Evolutionary conservation across 208 protist genomes (phyloP), one percentile per base, ranked within the genome.

Genomic region (Phytomonas sp.): DNA sequence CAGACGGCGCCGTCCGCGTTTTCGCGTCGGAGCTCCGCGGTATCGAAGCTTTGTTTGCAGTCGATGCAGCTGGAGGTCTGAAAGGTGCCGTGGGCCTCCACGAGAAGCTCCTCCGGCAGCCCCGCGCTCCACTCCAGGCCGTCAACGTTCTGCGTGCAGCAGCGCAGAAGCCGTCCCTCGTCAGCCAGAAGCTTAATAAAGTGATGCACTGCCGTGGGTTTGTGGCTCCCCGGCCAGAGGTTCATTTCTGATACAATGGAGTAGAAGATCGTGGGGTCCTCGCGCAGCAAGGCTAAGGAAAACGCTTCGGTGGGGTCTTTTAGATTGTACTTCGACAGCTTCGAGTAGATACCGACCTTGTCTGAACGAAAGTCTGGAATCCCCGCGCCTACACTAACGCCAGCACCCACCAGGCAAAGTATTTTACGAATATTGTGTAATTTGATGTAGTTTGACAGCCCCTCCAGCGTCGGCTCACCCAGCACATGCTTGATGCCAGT

Each of bases 121-220:
- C 97, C 96, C 1, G 91, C 87, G 0, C 73, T 70, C 56, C 72
- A 53, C 70, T 99, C 97, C 1, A 99, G 83, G 0, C 84, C 85
- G 70, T 99, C 98, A 71, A 99, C 98, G 83, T 99, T 99, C 70
- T 99, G 98, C 56, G 97, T 98, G 73, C 96, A 99, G 59, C 88
- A 91, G 26, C 95, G 80, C 36, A 97, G 79, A 56, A 99, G 79
- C 20, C 92, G 63, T 4, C 92, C 93, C 66, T 98, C 92, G 17
- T 98, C 85, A 0, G 85, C 62, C 33, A 99, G 81, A 4, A 98
- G 75, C 60, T 83, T 82, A 13, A 99, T 88, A 70, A 99, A 98
- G 68, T 97, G 72, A 67, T 99, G 97, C 17, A 91, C 85, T 4
- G 74, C 23, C 7, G 97, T 98, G 4, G 97, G 95, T 30, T 72